Conservation (phyloP, 805 yeast genomes). For the Debaryomyces castellii region DNA sequence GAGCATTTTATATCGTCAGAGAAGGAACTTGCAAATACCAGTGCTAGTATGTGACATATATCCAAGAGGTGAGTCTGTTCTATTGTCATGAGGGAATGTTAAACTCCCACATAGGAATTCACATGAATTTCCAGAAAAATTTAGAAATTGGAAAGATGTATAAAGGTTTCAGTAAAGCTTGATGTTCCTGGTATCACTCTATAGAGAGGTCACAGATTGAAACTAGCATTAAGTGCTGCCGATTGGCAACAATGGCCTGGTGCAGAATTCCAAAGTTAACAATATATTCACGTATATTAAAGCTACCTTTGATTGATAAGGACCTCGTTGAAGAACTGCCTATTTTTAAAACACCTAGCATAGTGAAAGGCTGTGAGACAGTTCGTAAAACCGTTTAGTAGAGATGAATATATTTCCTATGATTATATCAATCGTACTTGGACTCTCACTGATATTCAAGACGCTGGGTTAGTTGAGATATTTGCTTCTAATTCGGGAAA, state of each 20-base stretch:
- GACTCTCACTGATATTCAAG: constrained; percentile 32
- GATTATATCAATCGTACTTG: constrained; percentile 34
- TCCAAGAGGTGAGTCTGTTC: constrained; percentile 36
- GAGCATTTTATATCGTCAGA: constrained; percentile 33
- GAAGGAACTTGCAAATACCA: constrained; percentile 36
- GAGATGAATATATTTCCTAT: constrained; percentile 21
- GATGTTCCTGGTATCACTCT: constrained; percentile 42
- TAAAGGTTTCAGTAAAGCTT: constrained; percentile 29
- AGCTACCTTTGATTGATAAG: constrained; percentile 24
- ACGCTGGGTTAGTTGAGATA: constrained; percentile 33
- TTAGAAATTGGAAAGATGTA: constrained; percentile 30
- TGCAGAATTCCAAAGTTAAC: constrained; percentile 37
- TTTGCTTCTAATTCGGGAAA: constrained; percentile 13
- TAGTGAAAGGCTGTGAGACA: constrained; percentile 16
- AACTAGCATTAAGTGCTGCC: constrained; percentile 42
- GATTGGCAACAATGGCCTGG: constrained; percentile 52
- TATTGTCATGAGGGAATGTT: constrained; percentile 49
- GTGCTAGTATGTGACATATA: constrained; percentile 42
- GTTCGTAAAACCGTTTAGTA: constrained; percentile 18
- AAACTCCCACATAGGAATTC: constrained; percentile 42
- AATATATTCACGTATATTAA: constrained; percentile 26
- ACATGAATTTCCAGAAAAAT: constrained; percentile 39
- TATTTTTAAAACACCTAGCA: constrained; percentile 17
- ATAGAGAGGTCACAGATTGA: constrained; percentile 35
- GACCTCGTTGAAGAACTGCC: constrained; percentile 29